Conservation (phyloP, 768 basidiomycete genomes). For the Rhizopogon rudus region DNA sequence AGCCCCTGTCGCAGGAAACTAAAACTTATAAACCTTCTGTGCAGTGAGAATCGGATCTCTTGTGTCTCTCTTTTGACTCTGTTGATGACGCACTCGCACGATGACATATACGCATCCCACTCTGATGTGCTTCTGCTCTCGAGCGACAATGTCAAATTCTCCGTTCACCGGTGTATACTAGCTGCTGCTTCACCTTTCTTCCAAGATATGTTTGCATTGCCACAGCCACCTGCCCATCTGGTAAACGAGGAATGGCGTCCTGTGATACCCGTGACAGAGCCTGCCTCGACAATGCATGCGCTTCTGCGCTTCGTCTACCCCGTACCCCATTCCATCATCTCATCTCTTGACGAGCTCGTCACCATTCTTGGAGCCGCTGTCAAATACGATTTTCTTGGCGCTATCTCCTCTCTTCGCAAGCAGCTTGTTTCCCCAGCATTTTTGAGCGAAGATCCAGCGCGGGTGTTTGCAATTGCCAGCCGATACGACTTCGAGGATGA, state of each 20-base stretch:
- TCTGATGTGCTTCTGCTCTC: constrained; percentile 56
- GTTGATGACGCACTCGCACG: constrained; percentile 24
- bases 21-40: neutral
- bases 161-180: constrained; percentile 58
- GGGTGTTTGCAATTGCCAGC: constrained; percentile 68
- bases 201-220: constrained; percentile 60
- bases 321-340: constrained; percentile 45
- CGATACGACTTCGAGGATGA: constrained; percentile 63
- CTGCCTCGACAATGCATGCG: constrained; percentile 36
- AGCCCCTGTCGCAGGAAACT: too few relatives aligned
- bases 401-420: constrained; percentile 43
- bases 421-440: constrained; percentile 48
- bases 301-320: constrained; percentile 64
- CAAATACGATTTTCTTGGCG: constrained; percentile 59
- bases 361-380: constrained; percentile 47
- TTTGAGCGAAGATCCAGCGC: constrained; percentile 42
- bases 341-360: constrained; percentile 49
- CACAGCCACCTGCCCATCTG: constrained; percentile 36
- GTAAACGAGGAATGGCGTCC: constrained; percentile 27
- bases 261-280: constrained; percentile 53
- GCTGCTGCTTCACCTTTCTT: constrained; percentile 65
- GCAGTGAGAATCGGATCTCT: constrained; percentile 4
- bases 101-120: constrained; percentile 39
- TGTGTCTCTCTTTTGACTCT: constrained; percentile 3
- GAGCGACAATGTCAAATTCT: constrained; percentile 42